A percentile compares a stretch with the other conserved stretches of the same genome.
Evolutionary conservation across 805 yeast genomes (phyloP).

Genomic region (Lipomyces mesembrius): DNA sequence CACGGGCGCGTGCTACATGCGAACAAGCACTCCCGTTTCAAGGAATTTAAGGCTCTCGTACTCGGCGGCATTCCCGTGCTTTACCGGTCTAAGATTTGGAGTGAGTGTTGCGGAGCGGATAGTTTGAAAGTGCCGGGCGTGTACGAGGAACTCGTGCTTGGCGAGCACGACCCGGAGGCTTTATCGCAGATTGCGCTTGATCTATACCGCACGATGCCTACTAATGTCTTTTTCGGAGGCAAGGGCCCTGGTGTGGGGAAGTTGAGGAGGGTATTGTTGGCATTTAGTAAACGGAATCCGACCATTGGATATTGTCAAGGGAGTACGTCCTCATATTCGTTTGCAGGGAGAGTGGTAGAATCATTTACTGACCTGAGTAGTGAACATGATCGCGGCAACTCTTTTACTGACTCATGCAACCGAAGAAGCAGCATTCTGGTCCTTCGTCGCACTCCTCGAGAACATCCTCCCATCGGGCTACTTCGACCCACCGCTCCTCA

Average conservation of each 20-base stretch:
- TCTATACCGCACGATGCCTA: conserved; percentile 60
- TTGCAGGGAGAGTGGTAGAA: background rate
- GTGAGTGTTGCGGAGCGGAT: conserved; percentile 58
- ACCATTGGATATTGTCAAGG: conserved; percentile 64
- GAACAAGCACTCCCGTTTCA: conserved; percentile 39
- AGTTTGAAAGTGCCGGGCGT: conserved; percentile 54
- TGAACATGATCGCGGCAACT: conserved; percentile 64
- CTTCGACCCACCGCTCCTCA: conserved; percentile 47
- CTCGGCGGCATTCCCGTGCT: conserved; percentile 56
- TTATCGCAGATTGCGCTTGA: conserved; percentile 59
- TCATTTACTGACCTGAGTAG: conserved; percentile 31
- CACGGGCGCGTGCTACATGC: conserved; percentile 48
- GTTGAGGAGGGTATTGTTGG: conserved; percentile 54
- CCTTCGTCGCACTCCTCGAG: conserved; percentile 53
- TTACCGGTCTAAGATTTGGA: conserved; percentile 57
- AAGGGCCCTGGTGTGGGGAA: conserved; percentile 61
- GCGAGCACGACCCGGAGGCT: conserved; percentile 43
- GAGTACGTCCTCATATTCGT: conserved; percentile 21
- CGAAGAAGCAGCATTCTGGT: conserved; percentile 61
- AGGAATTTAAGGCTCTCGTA: conserved; percentile 48
- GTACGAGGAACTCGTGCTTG: conserved; percentile 46
- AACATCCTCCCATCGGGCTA: conserved; percentile 54
- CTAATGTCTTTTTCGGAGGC: conserved; percentile 56
- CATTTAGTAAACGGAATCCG: conserved; percentile 55
- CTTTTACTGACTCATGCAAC: conserved; percentile 51